Evolutionary conservation across 495 filamentous ascomycete species (phyloP), one percentile per base, ranked within the genome.

Genomic region (Xylaria telfairii): DNA sequence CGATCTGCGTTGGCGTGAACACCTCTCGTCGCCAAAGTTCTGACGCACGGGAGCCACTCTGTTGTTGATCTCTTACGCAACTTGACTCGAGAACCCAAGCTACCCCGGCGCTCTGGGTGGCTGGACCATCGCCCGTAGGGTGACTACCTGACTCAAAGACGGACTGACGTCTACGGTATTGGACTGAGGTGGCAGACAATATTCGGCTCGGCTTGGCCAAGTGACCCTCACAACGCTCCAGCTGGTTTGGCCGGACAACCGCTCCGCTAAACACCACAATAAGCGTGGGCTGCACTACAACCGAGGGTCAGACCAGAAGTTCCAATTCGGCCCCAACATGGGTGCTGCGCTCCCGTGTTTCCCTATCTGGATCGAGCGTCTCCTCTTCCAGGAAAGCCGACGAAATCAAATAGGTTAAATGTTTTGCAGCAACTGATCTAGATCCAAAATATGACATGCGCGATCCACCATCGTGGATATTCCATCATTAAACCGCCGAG

Each of bases 31-130:
- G 39, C 10, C 28, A 32, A 46, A n/a, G 12, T 39, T 53, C 59
- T 69, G 67, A 63, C 67, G 34, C 67, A 62, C 42, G 51, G 67
- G 67, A 54, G 60, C 67, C 57, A 69, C 67, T 39, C 41, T 13
- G 46, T 30, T 44, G 46, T 46, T 46, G 56, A 53, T 57, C 51
- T 15, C 49, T 59, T 59, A 67, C 49, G 51, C 51, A 67, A 32
- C 51, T 24, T 26, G 37, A 42, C 59, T 42, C 34, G 10, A 42
- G 34, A 19, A 42, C 15, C 59, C 34, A 24, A 19, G 2, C 51
- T 30, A 24, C 10, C 51, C 42, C 15, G 15, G 39, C 32, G 34
- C 37, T 28, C 39, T 46, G n/a, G n/a, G n/a, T n/a, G n/a, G n/a
- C n/a, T n/a, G n/a, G n/a, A n/a, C n/a, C n/a, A n/a, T n/a, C n/a